phyloP scores from a whole-genome alignment of 2,329 filamentous ascomycete species.

The Penicillium sp. region DNA sequence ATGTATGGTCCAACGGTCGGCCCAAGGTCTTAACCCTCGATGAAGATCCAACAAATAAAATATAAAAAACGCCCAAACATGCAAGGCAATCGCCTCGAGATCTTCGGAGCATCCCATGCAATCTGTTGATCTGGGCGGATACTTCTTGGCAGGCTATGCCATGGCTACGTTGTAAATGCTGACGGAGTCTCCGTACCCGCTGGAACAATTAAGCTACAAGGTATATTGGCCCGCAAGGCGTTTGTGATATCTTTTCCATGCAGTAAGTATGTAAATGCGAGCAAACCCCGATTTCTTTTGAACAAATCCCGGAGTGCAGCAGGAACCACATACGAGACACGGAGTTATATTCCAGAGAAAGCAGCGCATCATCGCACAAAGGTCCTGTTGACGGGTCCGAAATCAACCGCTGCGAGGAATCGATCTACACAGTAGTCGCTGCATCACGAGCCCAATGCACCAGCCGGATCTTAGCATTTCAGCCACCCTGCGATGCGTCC shows the following conservation, averaged over 20 bases:
- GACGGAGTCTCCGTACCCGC: no score
- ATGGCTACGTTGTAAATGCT: background rate
- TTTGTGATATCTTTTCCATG: slow-evolving; percentile 6
- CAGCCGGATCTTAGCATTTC: slow-evolving; percentile 23
- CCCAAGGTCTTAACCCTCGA: slow-evolving; percentile 12
- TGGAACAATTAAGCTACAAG: background rate
- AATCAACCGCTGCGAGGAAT: slow-evolving; percentile 19
- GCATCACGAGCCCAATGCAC: slow-evolving; percentile 13
- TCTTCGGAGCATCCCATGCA: slow-evolving; percentile 17
- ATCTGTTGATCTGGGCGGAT: slow-evolving; percentile 6
- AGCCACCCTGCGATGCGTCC: slow-evolving; percentile 26
- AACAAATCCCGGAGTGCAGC: background rate
- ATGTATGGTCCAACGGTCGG: slow-evolving; percentile 24
- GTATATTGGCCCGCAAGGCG: background rate
- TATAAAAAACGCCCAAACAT: slow-evolving; percentile 4
- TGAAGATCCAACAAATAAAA: background rate
- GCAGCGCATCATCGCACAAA: slow-evolving; percentile 9
- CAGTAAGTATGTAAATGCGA: slow-evolving; percentile 11
- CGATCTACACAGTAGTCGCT: slow-evolving; percentile 23
- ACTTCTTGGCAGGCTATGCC: background rate
- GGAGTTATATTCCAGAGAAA: background rate
- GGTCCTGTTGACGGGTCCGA: slow-evolving; percentile 16
- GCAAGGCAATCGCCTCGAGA: slow-evolving; percentile 20
- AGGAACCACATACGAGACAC: background rate
- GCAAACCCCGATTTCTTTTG: slow-evolving; percentile 1